These are phyloP conservation scores for Aegilops umbellulata DNA, from an alignment of 176 grass and related monocot species.

Conservation along the genomic window DNA sequence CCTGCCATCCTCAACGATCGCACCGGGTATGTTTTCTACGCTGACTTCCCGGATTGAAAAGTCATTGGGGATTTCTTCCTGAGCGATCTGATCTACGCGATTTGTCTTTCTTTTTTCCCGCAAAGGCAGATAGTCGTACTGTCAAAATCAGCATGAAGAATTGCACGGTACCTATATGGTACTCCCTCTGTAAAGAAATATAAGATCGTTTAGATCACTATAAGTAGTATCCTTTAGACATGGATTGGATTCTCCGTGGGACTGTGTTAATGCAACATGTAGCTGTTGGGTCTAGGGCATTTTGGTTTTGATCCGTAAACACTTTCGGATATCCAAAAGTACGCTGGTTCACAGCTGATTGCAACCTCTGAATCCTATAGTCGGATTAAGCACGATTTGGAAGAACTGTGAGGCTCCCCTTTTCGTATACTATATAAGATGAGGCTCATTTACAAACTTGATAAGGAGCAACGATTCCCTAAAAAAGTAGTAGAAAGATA, in stretches of 20 bases:
- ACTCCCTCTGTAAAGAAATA: no score
- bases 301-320: background rate
- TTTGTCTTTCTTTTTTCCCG: background rate
- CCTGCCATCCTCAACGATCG: slow-evolving; percentile 73
- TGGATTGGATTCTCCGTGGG: background rate
- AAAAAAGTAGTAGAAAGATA: background rate
- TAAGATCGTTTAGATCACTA: no score
- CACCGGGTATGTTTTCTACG: slow-evolving; percentile 34
- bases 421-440: background rate
- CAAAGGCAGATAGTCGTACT: background rate
- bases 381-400: background rate
- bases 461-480: background rate
- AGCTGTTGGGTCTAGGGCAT: background rate
- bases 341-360: background rate
- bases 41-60: background rate
- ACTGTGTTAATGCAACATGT: background rate
- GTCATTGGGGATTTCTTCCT: background rate
- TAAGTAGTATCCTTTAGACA: background rate
- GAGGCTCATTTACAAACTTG: background rate
- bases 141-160: background rate
- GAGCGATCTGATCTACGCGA: background rate
- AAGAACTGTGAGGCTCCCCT: background rate
- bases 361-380: background rate
- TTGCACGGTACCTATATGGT: no score
- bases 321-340: background rate